A percentile compares a stretch with the other conserved stretches of the same genome.
phyloP scores from a whole-genome alignment of 2,329 filamentous ascomycete genomes.

The Mariannaea elegans region DNA sequence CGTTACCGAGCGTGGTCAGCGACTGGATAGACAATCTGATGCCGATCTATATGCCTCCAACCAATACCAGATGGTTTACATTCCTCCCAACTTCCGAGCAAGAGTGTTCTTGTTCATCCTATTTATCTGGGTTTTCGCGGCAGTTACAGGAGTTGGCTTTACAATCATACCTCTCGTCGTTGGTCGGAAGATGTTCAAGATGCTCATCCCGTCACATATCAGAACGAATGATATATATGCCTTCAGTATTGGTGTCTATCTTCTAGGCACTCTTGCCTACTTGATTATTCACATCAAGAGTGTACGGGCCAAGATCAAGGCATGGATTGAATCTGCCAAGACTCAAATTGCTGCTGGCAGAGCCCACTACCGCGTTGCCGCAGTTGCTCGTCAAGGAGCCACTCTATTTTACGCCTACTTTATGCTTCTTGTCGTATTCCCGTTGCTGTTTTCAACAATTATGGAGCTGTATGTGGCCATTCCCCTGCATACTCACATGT shows the following conservation, averaged over 20 bases:
- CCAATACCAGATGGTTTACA: constrained; percentile 76
- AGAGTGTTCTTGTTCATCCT: constrained; percentile 88
- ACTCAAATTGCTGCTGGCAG: constrained; percentile 34
- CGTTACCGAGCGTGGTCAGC: constrained; percentile 71
- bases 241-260: constrained; percentile 88
- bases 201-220: constrained; percentile 74
- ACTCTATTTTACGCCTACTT: constrained; percentile 78
- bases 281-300: constrained; percentile 60
- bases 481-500: constrained; percentile 83
- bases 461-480: constrained; percentile 90
- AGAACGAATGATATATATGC: constrained; percentile 95
- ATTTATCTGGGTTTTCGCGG: constrained; percentile 93
- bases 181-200: constrained; percentile 80
- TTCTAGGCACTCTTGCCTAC: constrained; percentile 76
- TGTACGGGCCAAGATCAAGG: constrained; percentile 46
- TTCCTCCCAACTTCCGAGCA: constrained; percentile 84
- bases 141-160: constrained; percentile 82
- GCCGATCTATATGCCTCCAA: constrained; percentile 62
- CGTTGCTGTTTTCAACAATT: constrained; percentile 79
- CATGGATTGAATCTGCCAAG: constrained; percentile 40
- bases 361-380: constrained; percentile 37
- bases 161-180: constrained; percentile 89
- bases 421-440: constrained; percentile 80
- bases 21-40: constrained; percentile 64
- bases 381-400: constrained; percentile 43